A percentile compares a stretch with the other conserved stretches of the same genome.
Evolutionary conservation across 805 yeast genomes (phyloP).

Genomic region (Pichia californica): DNA sequence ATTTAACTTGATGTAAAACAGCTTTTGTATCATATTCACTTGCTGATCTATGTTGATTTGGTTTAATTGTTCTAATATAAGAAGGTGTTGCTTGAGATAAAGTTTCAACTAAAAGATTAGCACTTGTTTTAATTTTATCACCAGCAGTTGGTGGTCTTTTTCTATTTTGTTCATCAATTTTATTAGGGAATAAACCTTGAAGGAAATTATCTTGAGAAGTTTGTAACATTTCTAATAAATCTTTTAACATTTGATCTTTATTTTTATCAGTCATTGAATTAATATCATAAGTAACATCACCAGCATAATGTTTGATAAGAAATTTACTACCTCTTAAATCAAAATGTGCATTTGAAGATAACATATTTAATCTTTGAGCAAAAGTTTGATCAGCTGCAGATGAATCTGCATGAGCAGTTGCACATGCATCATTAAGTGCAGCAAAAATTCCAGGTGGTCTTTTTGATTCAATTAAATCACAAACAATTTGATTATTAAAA

Average conservation of each 20-base stretch:
- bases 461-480: conserved; percentile 89
- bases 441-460: conserved; percentile 97
- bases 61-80: conserved; percentile 95
- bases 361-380: conserved; percentile 83
- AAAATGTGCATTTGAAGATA: conserved; percentile 77
- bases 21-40: conserved; percentile 82
- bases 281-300: conserved; percentile 93
- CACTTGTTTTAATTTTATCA: conserved; percentile 88
- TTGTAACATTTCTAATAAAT: conserved; percentile 70
- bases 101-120: conserved; percentile 84
- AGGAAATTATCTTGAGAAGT: conserved; percentile 66
- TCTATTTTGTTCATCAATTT: conserved; percentile 59
- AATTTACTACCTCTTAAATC: conserved; percentile 85
- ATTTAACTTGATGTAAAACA: conserved; percentile 92
- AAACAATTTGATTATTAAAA: conserved; percentile 92
- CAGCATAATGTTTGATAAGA: conserved; percentile 93
- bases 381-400: conserved; percentile 95
- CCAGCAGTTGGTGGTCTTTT: conserved; percentile 92
- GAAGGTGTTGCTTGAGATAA: conserved; percentile 90
- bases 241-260: conserved; percentile 88
- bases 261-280: conserved; percentile 92
- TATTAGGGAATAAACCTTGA: conserved; percentile 52
- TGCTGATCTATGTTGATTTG: conserved; percentile 89
- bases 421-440: conserved; percentile 92
- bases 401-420: conserved; percentile 98